Conservation (phyloP, 352 stramenopile species). For the Pythium chondricola region DNA sequence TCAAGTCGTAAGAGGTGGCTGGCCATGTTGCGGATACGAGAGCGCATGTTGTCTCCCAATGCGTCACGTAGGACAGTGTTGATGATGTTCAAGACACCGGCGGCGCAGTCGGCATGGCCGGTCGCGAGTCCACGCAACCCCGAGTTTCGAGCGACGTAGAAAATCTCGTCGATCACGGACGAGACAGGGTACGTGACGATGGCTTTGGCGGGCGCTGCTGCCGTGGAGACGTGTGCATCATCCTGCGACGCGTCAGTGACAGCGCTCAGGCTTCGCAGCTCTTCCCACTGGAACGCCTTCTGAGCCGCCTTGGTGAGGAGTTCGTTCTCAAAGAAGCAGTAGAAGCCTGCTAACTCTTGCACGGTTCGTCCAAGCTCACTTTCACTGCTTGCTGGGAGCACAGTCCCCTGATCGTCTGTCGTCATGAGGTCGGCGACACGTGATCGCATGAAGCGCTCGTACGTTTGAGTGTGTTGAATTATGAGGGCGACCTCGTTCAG, state of each 20-base stretch:
- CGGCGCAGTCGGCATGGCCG: conserved; percentile 74
- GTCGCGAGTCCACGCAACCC: conserved; percentile 74
- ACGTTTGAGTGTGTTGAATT: conserved; percentile 86
- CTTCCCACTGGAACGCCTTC: conserved; percentile 85
- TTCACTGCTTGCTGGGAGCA: conserved; percentile 52
- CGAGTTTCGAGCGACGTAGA: conserved; percentile 82
- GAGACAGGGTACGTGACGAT: conserved; percentile 68
- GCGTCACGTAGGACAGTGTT: conserved; percentile 76
- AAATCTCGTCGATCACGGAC: conserved; percentile 82
- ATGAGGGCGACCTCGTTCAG: conserved; percentile 83
- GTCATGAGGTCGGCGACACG: conserved; percentile 23
- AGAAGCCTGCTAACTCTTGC: conserved; percentile 79
- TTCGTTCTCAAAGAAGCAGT: conserved; percentile 85
- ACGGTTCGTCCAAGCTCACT: conserved; percentile 78
- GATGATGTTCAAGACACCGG: conserved; percentile 82
- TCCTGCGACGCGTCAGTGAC: not conserved
- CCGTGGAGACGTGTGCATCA: not conserved
- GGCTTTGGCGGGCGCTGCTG: conserved; percentile 17
- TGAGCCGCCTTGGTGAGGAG: conserved; percentile 63
- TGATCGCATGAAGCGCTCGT: conserved; percentile 83
- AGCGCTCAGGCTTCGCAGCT: conserved; percentile 57
- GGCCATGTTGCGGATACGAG: conserved; percentile 67
- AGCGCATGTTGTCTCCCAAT: conserved; percentile 73
- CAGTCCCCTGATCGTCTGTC: not conserved
- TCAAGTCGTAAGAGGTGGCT: conserved; percentile 52